Evolutionary conservation across 1,284 basidiomycete genomes (phyloP).

Genomic region (Phenoliferia sp.): DNA sequence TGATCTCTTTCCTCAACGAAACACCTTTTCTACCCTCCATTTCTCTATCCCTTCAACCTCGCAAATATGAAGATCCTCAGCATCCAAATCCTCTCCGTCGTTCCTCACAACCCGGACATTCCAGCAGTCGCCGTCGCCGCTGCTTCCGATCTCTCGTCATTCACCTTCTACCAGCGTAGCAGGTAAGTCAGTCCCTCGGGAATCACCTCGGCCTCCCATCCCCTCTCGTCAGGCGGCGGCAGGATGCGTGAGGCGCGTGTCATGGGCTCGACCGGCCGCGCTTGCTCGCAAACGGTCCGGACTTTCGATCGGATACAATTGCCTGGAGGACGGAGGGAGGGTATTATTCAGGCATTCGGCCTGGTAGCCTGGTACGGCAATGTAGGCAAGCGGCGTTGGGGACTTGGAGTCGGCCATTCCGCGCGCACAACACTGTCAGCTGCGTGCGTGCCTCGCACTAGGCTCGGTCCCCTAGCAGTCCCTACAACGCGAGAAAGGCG

Average conservation of each 20-base stretch:
- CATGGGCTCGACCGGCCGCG: background rate
- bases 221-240: background rate
- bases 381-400: no score
- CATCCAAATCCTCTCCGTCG: conserved; percentile 46
- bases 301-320: no score
- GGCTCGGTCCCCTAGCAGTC: no score
- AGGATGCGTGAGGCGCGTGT: background rate
- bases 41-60: no score
- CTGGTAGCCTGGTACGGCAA: no score
- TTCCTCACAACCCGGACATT: conserved; percentile 41
- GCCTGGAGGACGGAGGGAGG: background rate
- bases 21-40: no score
- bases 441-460: no score
- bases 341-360: background rate
- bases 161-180: conserved; percentile 88
- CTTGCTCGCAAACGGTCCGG: background rate
- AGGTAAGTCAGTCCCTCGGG: no score
- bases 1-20: no score
- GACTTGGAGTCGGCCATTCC: no score
- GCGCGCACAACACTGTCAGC: no score
- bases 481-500: background rate
- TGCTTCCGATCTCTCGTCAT: conserved; percentile 80
- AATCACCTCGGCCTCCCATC: no score
- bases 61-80: conserved; percentile 51
- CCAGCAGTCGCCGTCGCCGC: conserved; percentile 61